Evolutionary conservation across 768 basidiomycete species (phyloP), one percentile per base, ranked within the genome.

Genomic region (Boletellus emodensis): DNA sequence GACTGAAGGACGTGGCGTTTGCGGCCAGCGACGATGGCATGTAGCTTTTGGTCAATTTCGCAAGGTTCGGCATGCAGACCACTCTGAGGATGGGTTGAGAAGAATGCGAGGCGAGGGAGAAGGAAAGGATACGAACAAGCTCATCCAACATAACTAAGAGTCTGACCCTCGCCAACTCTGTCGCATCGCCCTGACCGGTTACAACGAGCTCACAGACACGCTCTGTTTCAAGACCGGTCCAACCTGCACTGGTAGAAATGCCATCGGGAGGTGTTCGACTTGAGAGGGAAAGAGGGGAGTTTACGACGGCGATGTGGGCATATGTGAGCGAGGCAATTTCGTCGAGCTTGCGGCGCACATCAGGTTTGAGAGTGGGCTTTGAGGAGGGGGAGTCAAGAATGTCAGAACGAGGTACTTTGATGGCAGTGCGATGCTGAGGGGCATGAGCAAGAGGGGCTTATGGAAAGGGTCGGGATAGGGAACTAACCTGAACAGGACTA

Each of bases 31-130:
- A 96, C 79, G 65, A 96, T 92, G 36, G 85, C 81, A 67, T 96
- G 94, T 2, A 98, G 72, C 64, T 95, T 94, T 69, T 90, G 89
- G 67, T 97, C 95, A 57, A 99, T 90, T 69, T 97, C 94, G 70
- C 89, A 88, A 28, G 82, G 70, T 65, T 97, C 95, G 10, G 91
- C 81, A 62, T 96, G 91, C 10, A 98, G 74, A 17, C 94, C 94
- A 67, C 84, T 90, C 93, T 95, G 60, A 20, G 41, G 30, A 51
- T 41, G 28, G 38, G 14, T 28, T 53, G 20, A 57, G 49, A 44
- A 15, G 24, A 6, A 12, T 15, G 28, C 9, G 6, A n/a, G 7
- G 14, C 22, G 11, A 38, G 13, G 8, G 12, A 28, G 32, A 24
- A 39, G 5, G 24, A 40, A 46, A 35, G 45, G 36, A 20, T 28